Evolutionary conservation across 345 rosid species (phyloP).

Genomic region (Mangifera indica): DNA sequence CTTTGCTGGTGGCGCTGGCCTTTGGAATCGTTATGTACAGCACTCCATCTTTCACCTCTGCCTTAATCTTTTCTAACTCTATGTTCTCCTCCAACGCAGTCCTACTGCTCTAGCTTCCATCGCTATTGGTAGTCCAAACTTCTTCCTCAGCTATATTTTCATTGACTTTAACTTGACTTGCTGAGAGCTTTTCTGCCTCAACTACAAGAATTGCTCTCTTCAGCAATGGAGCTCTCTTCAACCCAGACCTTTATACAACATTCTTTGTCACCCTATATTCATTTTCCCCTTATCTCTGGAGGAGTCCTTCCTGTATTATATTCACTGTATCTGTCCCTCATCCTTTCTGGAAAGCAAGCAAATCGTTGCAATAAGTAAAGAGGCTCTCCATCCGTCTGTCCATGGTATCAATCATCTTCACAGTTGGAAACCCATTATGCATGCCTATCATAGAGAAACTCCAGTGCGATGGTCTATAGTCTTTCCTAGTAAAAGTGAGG

Average conservation of each 20-base stretch:
- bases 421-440: constrained; percentile 2
- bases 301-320: no score
- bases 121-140: constrained; percentile 28
- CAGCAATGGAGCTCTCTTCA: constrained; percentile 12
- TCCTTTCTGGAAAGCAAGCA: constrained; percentile 1
- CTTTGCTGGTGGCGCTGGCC: constrained; percentile 10
- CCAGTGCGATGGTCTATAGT: no score
- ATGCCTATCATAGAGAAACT: no score
- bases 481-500: no score
- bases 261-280: constrained; percentile 17
- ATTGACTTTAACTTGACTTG: background rate
- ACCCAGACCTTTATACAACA: constrained; percentile 33
- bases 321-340: no score
- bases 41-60: constrained; percentile 42
- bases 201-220: constrained; percentile 21
- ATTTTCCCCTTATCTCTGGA: no score
- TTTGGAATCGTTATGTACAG: constrained; percentile 28
- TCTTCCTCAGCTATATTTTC: constrained; percentile 18
- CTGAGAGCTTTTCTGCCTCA: constrained; percentile 24
- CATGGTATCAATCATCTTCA: constrained; percentile 33
- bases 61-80: no score
- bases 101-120: constrained; percentile 32
- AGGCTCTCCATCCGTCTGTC: constrained; percentile 26
- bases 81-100: constrained; percentile 47
- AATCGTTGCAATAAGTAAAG: background rate